Percentiles rank a stretch among this genome's conserved stretches.
Conservation (phyloP, 2,329 filamentous ascomycete genomes). For the Alternaria tenuissima region DNA sequence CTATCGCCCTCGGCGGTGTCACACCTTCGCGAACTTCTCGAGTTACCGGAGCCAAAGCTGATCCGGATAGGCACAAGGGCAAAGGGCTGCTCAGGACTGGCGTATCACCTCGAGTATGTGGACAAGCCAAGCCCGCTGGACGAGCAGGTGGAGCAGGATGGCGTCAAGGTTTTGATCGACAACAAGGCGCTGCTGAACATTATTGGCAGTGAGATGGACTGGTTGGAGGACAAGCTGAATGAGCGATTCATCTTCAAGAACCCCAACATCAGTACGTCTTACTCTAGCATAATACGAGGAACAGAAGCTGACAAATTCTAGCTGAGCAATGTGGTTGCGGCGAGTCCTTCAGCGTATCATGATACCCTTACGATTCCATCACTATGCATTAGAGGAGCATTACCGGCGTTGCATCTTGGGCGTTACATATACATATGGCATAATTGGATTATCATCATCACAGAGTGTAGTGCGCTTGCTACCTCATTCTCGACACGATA, state of each 20-base stretch:
- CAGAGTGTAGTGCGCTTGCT: background rate
- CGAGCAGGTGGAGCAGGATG: constrained; percentile 93
- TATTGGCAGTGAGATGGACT: constrained; percentile 99
- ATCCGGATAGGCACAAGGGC: constrained; percentile 96
- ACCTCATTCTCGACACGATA: background rate
- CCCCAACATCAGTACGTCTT: constrained; percentile 93
- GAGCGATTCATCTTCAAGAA: constrained; percentile 94
- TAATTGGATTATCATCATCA: constrained; percentile 20
- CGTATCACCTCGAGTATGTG: constrained; percentile 94
- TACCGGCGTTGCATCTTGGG: constrained; percentile 19
- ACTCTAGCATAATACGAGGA: no score
- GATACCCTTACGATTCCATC: constrained; percentile 32
- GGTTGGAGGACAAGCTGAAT: constrained; percentile 94
- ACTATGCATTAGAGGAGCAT: constrained; percentile 37
- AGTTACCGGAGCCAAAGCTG: constrained; percentile 87
- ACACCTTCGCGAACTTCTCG: constrained; percentile 78
- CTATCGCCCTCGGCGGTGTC: constrained; percentile 81
- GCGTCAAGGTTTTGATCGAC: constrained; percentile 93
- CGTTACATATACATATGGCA: constrained; percentile 8
- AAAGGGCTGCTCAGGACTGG: constrained; percentile 89
- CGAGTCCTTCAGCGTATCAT: constrained; percentile 80
- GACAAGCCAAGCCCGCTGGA: constrained; percentile 89
- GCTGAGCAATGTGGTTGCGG: constrained; percentile 96
- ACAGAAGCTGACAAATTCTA: constrained; percentile 54
- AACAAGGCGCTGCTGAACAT: constrained; percentile 98